phyloP scores from a whole-genome alignment of 345 rosid species.

The Lepidium didymum region DNA sequence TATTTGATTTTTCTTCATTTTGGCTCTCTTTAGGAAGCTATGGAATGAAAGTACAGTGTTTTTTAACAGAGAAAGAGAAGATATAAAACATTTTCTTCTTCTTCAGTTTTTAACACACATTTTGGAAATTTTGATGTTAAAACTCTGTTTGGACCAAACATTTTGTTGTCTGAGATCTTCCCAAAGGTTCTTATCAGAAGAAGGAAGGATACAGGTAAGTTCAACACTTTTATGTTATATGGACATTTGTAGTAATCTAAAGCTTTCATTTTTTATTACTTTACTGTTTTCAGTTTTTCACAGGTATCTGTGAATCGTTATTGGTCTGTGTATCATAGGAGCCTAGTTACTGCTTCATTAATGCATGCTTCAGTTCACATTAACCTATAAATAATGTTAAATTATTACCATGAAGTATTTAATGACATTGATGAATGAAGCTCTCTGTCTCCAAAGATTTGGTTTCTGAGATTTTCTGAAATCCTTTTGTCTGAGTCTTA shows the following conservation, averaged over 20 bases:
- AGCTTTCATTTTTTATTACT: slow-evolving; percentile 9
- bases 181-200: slow-evolving; percentile 2
- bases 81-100: slow-evolving; percentile 1
- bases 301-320: background rate
- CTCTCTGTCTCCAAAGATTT: slow-evolving; percentile 16
- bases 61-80: slow-evolving; percentile 25
- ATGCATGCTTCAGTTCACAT: slow-evolving; percentile 10
- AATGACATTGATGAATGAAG: slow-evolving; percentile 1
- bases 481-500: slow-evolving; percentile 11
- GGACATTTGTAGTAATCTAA: slow-evolving; percentile 28
- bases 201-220: slow-evolving; percentile 20
- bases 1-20: slow-evolving; percentile 6
- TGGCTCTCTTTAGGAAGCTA: slow-evolving; percentile 21
- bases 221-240: slow-evolving; percentile 13
- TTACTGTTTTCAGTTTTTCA: slow-evolving; percentile 1
- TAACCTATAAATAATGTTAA: background rate
- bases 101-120: slow-evolving; percentile 14
- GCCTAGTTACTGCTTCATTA: slow-evolving; percentile 21
- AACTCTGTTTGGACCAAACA: background rate
- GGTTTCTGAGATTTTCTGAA: slow-evolving; percentile 15
- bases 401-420: background rate
- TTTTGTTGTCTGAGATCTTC: slow-evolving; percentile 18
- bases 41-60: slow-evolving; percentile 24
- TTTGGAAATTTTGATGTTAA: slow-evolving; percentile 22
- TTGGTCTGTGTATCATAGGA: slow-evolving; percentile 21